Evolutionary conservation across 78 protist genomes (phyloP).

Genomic region (Dictyostelium purpureum): DNA sequence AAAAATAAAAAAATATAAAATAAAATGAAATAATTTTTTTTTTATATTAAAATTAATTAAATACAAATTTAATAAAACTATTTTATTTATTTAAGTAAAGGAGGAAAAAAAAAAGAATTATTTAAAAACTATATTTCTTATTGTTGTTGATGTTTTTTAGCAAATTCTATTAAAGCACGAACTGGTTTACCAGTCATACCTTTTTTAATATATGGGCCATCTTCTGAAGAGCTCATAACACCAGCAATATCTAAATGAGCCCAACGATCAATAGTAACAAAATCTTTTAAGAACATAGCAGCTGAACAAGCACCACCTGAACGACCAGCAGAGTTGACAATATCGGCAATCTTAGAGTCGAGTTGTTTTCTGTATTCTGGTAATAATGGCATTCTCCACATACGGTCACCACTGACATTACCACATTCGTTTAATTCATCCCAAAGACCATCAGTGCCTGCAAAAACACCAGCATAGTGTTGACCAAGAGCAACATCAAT

Average conservation of each 20-base stretch:
- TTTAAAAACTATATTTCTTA: no score
- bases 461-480: conserved; percentile 76
- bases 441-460: conserved; percentile 56
- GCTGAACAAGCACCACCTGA: conserved; percentile 79
- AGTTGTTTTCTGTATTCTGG: conserved; percentile 59
- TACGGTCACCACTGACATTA: conserved; percentile 54
- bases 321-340: conserved; percentile 48
- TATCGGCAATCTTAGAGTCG: conserved; percentile 66
- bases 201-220: conserved; percentile 61
- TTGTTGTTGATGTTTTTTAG: conserved; percentile 16
- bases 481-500: conserved; percentile 87
- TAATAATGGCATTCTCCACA: conserved; percentile 80
- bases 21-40: no score
- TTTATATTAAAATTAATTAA: no score
- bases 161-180: conserved; percentile 63
- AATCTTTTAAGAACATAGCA: conserved; percentile 63
- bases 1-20: no score
- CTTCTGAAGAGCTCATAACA: conserved; percentile 55
- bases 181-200: conserved; percentile 84
- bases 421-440: conserved; percentile 25
- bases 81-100: no score
- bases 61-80: no score
- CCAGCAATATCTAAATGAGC: conserved; percentile 80
- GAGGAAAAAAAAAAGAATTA: no score
- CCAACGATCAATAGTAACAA: conserved; percentile 62